These are phyloP conservation scores for Phanerochaete carnosa DNA, from an alignment of 768 basidiomycete species.

Conservation along the genomic window DNA sequence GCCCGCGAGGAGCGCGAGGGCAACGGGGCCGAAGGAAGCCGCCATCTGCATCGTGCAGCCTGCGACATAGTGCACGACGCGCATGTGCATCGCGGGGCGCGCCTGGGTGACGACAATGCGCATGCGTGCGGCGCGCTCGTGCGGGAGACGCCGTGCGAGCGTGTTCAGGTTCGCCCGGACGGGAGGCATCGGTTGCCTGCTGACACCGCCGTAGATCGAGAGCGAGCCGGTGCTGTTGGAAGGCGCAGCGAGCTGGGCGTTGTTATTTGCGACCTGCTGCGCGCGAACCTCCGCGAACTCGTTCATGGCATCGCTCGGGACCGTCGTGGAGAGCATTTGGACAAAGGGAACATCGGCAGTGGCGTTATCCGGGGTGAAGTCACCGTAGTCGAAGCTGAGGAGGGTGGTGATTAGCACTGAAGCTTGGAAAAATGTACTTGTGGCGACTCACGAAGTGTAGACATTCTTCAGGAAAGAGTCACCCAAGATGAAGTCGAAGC, in stretches of 20 bases:
- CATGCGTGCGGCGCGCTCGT: not conserved
- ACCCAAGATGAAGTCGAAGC: constrained; percentile 30
- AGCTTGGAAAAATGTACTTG: not conserved
- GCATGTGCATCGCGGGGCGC: not conserved
- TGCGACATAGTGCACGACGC: constrained; percentile 3
- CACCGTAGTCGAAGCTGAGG: constrained; percentile 22
- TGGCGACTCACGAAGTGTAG: constrained; percentile 27
- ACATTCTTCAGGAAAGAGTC: constrained; percentile 33
- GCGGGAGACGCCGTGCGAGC: not conserved
- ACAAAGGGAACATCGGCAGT: constrained; percentile 27
- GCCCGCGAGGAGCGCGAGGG: constrained; percentile 16
- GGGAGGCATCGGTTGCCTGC: not conserved
- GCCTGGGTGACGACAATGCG: constrained; percentile 1
- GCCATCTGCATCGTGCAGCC: constrained; percentile 12
- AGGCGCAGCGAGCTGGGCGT: not conserved
- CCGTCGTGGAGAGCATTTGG: constrained; percentile 28
- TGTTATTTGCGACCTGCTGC: constrained; percentile 7
- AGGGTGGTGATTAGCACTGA: not conserved
- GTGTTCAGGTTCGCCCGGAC: not conserved
- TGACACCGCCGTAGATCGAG: not conserved
- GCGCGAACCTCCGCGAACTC: constrained; percentile 26
- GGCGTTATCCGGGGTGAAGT: constrained; percentile 13
- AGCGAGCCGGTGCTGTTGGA: not conserved
- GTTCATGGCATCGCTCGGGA: constrained; percentile 16
- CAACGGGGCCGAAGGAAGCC: constrained; percentile 14